Percentiles rank a stretch among this genome's conserved stretches.
Conservation (phyloP, 2,329 filamentous ascomycete species). For the Hymenoscyphus occultus region DNA sequence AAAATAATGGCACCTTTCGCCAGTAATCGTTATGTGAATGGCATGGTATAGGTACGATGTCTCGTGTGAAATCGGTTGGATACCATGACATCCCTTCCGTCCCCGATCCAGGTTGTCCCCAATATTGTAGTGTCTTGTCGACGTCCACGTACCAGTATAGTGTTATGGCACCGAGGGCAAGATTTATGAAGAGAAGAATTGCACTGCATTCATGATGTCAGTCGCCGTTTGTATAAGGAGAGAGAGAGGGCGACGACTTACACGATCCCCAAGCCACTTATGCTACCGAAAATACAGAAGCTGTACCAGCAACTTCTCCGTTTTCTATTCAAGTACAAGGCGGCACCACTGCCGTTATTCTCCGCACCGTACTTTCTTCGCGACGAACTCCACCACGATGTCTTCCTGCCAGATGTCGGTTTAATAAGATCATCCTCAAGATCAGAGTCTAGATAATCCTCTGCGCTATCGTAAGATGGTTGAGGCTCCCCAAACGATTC, state of each 20-base stretch:
- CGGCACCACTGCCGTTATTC: not conserved
- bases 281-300: slow-evolving; percentile 38
- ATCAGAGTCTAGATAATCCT: slow-evolving; percentile 18
- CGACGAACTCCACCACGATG: not conserved
- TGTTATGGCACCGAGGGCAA: slow-evolving; percentile 35
- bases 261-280: slow-evolving; percentile 39
- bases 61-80: slow-evolving; percentile 50
- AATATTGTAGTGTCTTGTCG: slow-evolving; percentile 36
- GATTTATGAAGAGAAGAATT: slow-evolving; percentile 37
- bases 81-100: slow-evolving; percentile 45
- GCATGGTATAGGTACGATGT: slow-evolving; percentile 54
- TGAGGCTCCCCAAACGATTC: slow-evolving; percentile 13
- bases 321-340: slow-evolving; percentile 6
- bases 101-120: slow-evolving; percentile 40
- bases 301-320: slow-evolving; percentile 25
- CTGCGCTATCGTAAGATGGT: slow-evolving; percentile 12
- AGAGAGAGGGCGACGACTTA: slow-evolving; percentile 28
- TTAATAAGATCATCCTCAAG: slow-evolving; percentile 19
- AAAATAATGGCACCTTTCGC: slow-evolving; percentile 59
- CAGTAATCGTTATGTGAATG: slow-evolving; percentile 73
- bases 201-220: slow-evolving; percentile 28
- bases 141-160: slow-evolving; percentile 34
- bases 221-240: not conserved
- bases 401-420: slow-evolving; percentile 3
- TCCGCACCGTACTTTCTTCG: not conserved